Base-by-base conservation (phyloP, 2,329 filamentous ascomycete species). In the Domatiomyces catenatus region DNA sequence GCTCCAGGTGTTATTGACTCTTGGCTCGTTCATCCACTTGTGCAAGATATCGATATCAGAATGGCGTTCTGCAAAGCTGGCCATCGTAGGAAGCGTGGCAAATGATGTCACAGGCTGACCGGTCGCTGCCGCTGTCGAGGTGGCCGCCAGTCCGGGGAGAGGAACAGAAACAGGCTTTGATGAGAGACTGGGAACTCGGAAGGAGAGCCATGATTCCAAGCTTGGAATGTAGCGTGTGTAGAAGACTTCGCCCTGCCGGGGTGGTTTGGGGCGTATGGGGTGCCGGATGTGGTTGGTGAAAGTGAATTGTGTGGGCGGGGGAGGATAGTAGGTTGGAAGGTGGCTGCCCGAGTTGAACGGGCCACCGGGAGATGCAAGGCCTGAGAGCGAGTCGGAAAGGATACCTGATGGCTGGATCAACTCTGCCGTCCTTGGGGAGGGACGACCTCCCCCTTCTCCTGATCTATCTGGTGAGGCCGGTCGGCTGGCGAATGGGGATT, bases 251-350 rank as follows among this genome's bases (percentile, higher is more conserved):
- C 88, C 88, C 73, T 94, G 88, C 2, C 86, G 81, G 1, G 88
- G 86, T 0, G 90, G 88, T 63, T 93, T 94, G 1, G 86, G 84
- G 0, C 92, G 80, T 43, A 93, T 71, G 0, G 92, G 92, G 62
- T 98, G 92, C 0, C 88, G 82, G 45, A 89, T 72, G 52, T 82
- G 77, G 63, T 86, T 80, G 1, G 86, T 89, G 54, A 84, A 80
- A 3, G 77, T 82, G 64, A 90, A 95, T 58, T 90, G 85, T 7
- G 86, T 69, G 1, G 92, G 86, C 1, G 83, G 74, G 0, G 89
- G 88, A 1, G 89, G 89, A 59, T 86, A 95, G 68, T 88, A 95
- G 0, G 88, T 94, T 1, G 90, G 89, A 2, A 95, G 72, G 64
- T 94, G 86, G 43, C 85, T 92, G 12, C 79, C 77, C 1, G 86